Evolutionary conservation across 768 basidiomycete species (phyloP).

Genomic region (Nevesoporus exiguus): DNA sequence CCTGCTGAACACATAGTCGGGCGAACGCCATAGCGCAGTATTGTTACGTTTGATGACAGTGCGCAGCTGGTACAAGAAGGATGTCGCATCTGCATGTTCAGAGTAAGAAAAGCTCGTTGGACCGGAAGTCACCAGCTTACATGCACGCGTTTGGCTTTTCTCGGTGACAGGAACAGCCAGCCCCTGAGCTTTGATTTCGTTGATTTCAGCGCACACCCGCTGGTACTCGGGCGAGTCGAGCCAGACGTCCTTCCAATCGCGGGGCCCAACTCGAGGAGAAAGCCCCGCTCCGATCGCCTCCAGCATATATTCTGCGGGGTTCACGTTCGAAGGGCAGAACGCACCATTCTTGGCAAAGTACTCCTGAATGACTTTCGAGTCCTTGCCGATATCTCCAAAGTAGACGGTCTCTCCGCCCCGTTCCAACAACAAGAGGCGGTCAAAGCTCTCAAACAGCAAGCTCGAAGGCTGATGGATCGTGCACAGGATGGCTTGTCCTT

Average conservation of each 20-base stretch:
- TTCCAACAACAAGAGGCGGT: conserved; percentile 63
- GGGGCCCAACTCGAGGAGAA: conserved; percentile 63
- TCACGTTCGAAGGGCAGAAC: conserved; percentile 68
- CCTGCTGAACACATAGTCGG: conserved; percentile 82
- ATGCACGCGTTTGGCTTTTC: conserved; percentile 43
- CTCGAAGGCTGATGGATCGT: conserved; percentile 90
- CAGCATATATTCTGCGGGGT: conserved; percentile 78
- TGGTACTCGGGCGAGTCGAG: conserved; percentile 60
- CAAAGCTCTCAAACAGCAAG: conserved; percentile 84
- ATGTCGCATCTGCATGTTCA: conserved; percentile 58
- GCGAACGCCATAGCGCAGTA: conserved; percentile 73
- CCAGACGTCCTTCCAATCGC: conserved; percentile 90
- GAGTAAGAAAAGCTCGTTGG: neutral
- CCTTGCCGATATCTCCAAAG: conserved; percentile 83
- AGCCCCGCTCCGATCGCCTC: conserved; percentile 87
- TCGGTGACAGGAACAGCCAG: conserved; percentile 41
- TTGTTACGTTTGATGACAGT: conserved; percentile 66
- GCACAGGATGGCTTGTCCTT: conserved; percentile 86
- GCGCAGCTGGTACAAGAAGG: conserved; percentile 70
- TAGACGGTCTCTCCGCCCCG: conserved; percentile 90
- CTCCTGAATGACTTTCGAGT: conserved; percentile 61
- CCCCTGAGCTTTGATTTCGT: conserved; percentile 44
- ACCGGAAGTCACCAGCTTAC: conserved; percentile 31
- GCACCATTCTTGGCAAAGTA: conserved; percentile 78
- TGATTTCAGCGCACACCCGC: conserved; percentile 42